A percentile compares a stretch with the other conserved stretches of the same genome.
Evolutionary conservation across 2,329 filamentous ascomycete genomes (phyloP).

Genomic region (Thelonectria olida): DNA sequence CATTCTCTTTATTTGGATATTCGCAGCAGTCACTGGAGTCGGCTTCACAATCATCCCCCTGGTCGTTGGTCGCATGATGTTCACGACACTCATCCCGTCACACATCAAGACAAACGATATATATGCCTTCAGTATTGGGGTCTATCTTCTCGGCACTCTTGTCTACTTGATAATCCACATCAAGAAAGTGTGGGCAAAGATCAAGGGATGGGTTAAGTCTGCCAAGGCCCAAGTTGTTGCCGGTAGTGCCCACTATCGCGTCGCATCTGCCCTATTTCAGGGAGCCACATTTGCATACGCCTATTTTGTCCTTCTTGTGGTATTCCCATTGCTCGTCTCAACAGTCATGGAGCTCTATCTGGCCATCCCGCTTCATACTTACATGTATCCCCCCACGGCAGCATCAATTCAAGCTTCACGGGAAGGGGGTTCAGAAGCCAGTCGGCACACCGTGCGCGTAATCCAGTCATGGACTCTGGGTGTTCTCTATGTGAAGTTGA

Average conservation of each 20-base stretch:
- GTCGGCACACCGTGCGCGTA: slow-evolving; percentile 78
- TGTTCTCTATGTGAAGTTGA: slow-evolving; percentile 87
- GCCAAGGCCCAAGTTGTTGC: slow-evolving; percentile 34
- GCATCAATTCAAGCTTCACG: slow-evolving; percentile 40
- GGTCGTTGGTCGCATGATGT: slow-evolving; percentile 82
- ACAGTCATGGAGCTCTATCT: slow-evolving; percentile 88
- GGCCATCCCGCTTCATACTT: slow-evolving; percentile 85
- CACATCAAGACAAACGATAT: slow-evolving; percentile 89
- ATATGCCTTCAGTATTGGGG: slow-evolving; percentile 92
- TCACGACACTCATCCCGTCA: slow-evolving; percentile 75
- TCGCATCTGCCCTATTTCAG: slow-evolving; percentile 41
- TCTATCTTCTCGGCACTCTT: slow-evolving; percentile 79
- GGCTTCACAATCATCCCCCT: slow-evolving; percentile 87
- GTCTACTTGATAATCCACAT: slow-evolving; percentile 69
- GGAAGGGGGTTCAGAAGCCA: slow-evolving; percentile 37
- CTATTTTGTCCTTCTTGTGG: slow-evolving; percentile 76
- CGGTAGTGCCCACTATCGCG: slow-evolving; percentile 35
- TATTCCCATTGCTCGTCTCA: slow-evolving; percentile 84
- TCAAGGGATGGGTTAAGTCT: slow-evolving; percentile 42
- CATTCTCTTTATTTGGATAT: slow-evolving; percentile 90
- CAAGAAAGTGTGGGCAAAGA: slow-evolving; percentile 47
- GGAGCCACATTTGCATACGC: slow-evolving; percentile 72
- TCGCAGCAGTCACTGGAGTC: slow-evolving; percentile 88
- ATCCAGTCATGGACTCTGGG: slow-evolving; percentile 96
- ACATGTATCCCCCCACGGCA: slow-evolving; percentile 61